Evolutionary conservation across 2,329 filamentous ascomycete genomes (phyloP), one percentile per base, ranked within the genome.

Genomic region (Acephala macrosclerotiorum): DNA sequence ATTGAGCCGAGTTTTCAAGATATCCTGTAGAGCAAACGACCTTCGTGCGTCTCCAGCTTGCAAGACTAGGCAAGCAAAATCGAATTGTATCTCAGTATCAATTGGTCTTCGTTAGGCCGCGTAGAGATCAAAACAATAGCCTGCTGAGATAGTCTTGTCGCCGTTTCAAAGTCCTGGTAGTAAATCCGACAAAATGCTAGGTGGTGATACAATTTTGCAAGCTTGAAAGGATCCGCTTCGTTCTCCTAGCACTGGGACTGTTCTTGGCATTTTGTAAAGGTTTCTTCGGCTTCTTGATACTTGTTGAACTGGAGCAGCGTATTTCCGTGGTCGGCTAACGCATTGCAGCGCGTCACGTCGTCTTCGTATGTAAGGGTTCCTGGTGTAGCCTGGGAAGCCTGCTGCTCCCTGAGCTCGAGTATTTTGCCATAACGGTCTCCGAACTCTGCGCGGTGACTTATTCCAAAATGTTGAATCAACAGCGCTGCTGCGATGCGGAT

Each of bases 181-280:
- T 71, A 71, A 66, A 71, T 68, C 14, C 38, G 66, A 40, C 69
- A 70, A 45, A 65, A 68, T 14, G 67, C 67, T 61, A 68, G 49
- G 58, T 71, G 69, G 55, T 71, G 69, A 25, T 69, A 53, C 25
- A 69, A 64, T 29, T 70, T 71, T 4, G 69, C 67, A 51, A 65
- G 64, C n/a, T 68, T 57, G 38, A 66, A 69, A 2, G 61, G 60
- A 1, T 65, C 61, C 12, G 64, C 60, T n/a, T 67, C 65, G 20
- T 38, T 63, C 4, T 60, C 58, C 38, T 63, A 60, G 26, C 61
- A 18, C n/a, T 58, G 55, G 7, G 64, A 63, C 16, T 45, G 66
- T 6, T 61, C 47, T 16, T 61, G 45, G 40, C 67, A 70, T 22
- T 53, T 25, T 33, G 36, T 22, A 57, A 66, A 71, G 12, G 70